A percentile compares a stretch with the other conserved stretches of the same genome.
These are phyloP conservation scores for Epichloe baconii DNA, from an alignment of 2,329 filamentous ascomycete genomes.

Conservation along the genomic window DNA sequence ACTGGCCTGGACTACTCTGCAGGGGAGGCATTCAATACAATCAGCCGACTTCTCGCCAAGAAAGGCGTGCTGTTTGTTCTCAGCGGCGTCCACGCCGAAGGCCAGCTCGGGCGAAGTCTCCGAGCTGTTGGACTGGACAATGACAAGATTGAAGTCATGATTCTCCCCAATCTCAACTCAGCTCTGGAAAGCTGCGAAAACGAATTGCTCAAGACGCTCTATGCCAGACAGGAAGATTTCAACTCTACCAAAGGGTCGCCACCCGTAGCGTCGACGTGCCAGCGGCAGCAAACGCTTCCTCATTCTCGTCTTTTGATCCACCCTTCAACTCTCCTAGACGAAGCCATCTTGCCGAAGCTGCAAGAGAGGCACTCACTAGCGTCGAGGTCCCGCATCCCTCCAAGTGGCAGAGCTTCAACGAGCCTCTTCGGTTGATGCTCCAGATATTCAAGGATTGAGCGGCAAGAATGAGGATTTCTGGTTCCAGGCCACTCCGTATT, in stretches of 20 bases:
- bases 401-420: conserved; percentile 76
- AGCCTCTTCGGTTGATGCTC: conserved; percentile 80
- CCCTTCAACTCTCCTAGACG: conserved; percentile 68
- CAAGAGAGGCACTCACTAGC: conserved; percentile 59
- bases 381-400: conserved; percentile 44
- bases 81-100: conserved; percentile 66
- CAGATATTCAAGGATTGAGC: conserved; percentile 90
- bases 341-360: conserved; percentile 64
- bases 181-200: conserved; percentile 93
- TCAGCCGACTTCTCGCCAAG: conserved; percentile 69
- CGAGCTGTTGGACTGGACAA: conserved; percentile 72
- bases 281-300: conserved; percentile 17
- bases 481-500: conserved; percentile 69
- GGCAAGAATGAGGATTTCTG: conserved; percentile 88
- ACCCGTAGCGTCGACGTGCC: conserved; percentile 38
- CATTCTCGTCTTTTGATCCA: conserved; percentile 22
- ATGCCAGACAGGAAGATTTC: conserved; percentile 53
- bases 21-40: conserved; percentile 90
- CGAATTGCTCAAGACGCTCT: conserved; percentile 71
- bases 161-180: conserved; percentile 84
- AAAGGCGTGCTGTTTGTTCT: conserved; percentile 71
- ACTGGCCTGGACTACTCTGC: conserved; percentile 93
- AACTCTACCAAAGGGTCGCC: conserved; percentile 29
- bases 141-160: conserved; percentile 58
- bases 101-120: conserved; percentile 63